Base-by-base conservation (phyloP, 805 yeast genomes). In the Saccharomycopsis capsularis region DNA sequence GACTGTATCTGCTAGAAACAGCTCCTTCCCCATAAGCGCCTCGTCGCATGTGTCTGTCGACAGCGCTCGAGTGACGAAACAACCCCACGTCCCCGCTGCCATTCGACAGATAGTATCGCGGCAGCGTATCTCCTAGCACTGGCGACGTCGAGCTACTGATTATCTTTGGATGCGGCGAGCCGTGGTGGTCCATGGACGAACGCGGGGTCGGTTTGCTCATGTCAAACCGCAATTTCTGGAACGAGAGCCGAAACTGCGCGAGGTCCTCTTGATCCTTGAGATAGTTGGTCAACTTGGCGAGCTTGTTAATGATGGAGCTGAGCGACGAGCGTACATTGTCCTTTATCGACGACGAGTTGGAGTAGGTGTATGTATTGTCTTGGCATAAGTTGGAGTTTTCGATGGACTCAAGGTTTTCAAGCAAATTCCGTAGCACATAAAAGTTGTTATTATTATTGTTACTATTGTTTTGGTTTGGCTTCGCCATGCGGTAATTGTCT, bases 201-300 rank as follows among this genome's bases (percentile, higher is more conserved):
- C 56, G 41, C 13, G 54, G 54, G 11, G 54, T 53, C 13, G 56
- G 56, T 29, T 46, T 47, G 2, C 46, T 32, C 55, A 53, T 51
- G 29, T 53, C 56, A 22, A 22, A 44, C 15, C 56, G 42, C 16
- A 53, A 30, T 42, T 48, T 53, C 37, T 53, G 56, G 36, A 53
- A 53, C n/a, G 43, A 39, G 15, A 44, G 18, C 2, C 56, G 42
- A 32, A 53, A 53, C 21, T 53, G 46, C 15, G 37, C 24, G 13
- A 53, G 40, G 15, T 51, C 52, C 11, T 51, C 51, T 4, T 44
- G 46, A 46, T 53, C 55, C 1, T 36, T 41, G 15, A 53, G 37
- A 32, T 51, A 51, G 30, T 51, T 51, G 22, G 29, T 45, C n/a
- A 53, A 41, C 23, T 46, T 53, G 3, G 48, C 27, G 9, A 51